These are phyloP conservation scores for Westerdykella ornata DNA, from an alignment of 2,329 filamentous ascomycete species.

Conservation along the genomic window DNA sequence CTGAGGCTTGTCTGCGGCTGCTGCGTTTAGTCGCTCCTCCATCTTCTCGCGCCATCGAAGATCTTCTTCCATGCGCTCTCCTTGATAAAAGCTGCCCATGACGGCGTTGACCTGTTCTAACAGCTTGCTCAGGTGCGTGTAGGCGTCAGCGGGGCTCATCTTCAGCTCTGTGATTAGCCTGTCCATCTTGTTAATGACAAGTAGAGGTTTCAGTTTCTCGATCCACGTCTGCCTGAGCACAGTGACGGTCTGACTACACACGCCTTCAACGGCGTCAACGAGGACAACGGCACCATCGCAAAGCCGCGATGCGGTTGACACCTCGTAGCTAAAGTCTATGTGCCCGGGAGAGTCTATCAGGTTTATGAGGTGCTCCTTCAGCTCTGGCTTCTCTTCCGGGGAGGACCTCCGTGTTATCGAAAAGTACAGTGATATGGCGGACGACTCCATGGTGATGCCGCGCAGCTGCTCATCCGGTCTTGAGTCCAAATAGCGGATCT, in stretches of 20 bases:
- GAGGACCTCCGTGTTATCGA: conserved; percentile 73
- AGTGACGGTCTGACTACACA: conserved; percentile 97
- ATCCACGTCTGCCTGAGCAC: conserved; percentile 92
- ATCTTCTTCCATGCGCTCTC: conserved; percentile 97
- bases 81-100: conserved; percentile 94
- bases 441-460: conserved; percentile 99
- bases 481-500: conserved; percentile 96
- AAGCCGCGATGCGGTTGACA: conserved; percentile 87
- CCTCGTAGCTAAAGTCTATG: conserved; percentile 97
- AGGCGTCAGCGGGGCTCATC: conserved; percentile 85
- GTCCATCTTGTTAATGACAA: conserved; percentile 99
- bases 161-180: conserved; percentile 88
- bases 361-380: conserved; percentile 92
- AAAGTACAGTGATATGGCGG: conserved; percentile 93
- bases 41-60: conserved; percentile 90
- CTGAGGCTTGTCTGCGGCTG: conserved; percentile 58
- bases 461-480: conserved; percentile 90
- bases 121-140: conserved; percentile 79
- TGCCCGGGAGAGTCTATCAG: conserved; percentile 96
- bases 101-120: conserved; percentile 96
- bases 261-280: conserved; percentile 93
- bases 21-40: conserved; percentile 73
- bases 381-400: conserved; percentile 60
- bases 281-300: conserved; percentile 93
- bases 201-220: conserved; percentile 86